Evolutionary conservation across 805 yeast genomes (phyloP), one percentile per base, ranked within the genome.

Genomic region (Suhomyces tanzawaensis): DNA sequence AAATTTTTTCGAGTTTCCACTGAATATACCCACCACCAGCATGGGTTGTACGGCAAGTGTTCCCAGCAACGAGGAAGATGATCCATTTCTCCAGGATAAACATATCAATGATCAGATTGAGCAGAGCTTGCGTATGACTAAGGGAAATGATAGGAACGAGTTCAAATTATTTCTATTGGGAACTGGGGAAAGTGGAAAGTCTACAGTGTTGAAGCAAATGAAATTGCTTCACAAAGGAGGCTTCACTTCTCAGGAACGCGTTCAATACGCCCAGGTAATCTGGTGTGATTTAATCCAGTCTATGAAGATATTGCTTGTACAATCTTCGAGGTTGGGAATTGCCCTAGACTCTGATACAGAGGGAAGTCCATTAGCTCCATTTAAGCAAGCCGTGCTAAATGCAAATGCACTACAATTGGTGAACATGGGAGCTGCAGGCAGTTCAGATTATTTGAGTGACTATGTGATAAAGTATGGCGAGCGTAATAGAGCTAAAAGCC

Each of bases 161-260:
- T 74, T 83, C 24, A 87, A 83, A 57, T 68, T 91, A 44, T 62
- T 91, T 27, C 68, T 91, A n/a, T 64, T 89, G 24, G 96, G 98
- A 29, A 86, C 98, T 0, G 98, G 97, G 4, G 98, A 90, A 57
- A 81, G 91, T 36, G 97, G 98, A 4, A 90, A 90, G 57, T 85
- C 95, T 2, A 90, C 98, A 0, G 95, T 90, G 5, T 64, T 90
- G 47, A 90, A 90, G 60, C 97, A 90, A 58, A 74, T 90, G 79
- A 79, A 85, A 49, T 69, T 93, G 13, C 60, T 89, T 29, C 97
- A 93, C 57, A 85, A 87, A 42, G 82, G 85, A 30, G 95, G 95
- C 2, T 93, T 91, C 64, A 70, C 85, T 1, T 76, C 75, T 34
- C 84, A 80, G 45, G 98, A 93, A 59, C 71, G 95, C 37, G 52